Evolutionary conservation across 441 rosid genomes (phyloP).

Genomic region (Rhodomyrtus psidioides): DNA sequence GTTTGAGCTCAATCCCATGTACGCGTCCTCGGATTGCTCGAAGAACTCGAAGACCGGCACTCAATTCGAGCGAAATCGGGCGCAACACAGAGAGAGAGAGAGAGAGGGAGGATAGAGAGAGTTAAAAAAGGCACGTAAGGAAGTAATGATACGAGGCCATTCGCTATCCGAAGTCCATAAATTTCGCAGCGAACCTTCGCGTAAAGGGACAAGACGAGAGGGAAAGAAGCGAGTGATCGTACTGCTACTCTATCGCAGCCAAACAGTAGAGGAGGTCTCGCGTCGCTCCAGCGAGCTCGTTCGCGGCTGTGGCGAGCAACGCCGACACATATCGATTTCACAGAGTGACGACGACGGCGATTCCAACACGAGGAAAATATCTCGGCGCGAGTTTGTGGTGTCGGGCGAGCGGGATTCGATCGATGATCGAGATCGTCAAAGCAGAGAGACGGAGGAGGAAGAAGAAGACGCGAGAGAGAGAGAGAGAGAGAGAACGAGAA

Average conservation of each 20-base stretch:
- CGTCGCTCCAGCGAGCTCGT: not conserved
- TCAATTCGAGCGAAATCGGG: not conserved
- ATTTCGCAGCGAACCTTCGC: not conserved
- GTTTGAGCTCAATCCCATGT: constrained; percentile 71
- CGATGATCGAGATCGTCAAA: not conserved
- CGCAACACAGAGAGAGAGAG: not conserved
- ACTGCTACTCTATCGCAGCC: not conserved
- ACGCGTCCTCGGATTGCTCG: not conserved
- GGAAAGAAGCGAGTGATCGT: not conserved
- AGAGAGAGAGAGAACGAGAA: not conserved
- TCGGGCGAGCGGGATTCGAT: not conserved
- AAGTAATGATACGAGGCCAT: not conserved
- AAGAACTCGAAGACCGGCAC: not conserved
- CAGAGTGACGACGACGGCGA: not conserved
- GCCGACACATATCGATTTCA: not conserved
- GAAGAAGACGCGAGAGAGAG: not conserved
- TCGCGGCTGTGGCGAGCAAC: not conserved
- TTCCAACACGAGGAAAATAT: not conserved
- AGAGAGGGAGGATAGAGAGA: not conserved
- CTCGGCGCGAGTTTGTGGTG: not conserved
- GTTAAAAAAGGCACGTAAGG: not conserved
- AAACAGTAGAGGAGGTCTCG: not conserved
- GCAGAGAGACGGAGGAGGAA: not conserved
- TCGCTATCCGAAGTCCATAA: not conserved
- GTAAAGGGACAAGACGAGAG: not conserved